A percentile compares a stretch with the other conserved stretches of the same genome.
These are phyloP conservation scores for Hemileia vastatrix DNA, from an alignment of 1,284 basidiomycete species.

Conservation along the genomic window DNA sequence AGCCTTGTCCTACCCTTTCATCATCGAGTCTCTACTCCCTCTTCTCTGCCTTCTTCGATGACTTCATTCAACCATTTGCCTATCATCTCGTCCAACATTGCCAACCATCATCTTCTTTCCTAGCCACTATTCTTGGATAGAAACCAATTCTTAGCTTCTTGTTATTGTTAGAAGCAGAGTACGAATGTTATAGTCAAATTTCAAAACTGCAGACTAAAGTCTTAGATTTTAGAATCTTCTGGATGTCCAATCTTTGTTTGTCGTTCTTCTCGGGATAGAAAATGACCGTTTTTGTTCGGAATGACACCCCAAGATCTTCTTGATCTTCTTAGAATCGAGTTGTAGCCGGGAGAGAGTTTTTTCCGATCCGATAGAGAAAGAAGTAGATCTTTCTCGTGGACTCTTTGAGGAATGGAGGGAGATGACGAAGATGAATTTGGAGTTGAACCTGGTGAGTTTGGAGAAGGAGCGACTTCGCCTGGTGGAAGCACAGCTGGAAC, in stretches of 20 bases:
- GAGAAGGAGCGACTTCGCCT: too few species aligned
- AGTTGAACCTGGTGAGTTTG: too few species aligned
- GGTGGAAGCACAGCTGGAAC: too few species aligned
- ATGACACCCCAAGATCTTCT: conserved; percentile 79
- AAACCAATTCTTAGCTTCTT: conserved; percentile 52
- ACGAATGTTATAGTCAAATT: too few species aligned
- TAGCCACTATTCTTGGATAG: conserved; percentile 61
- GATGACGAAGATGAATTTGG: too few species aligned
- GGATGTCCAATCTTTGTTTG: conserved; percentile 60
- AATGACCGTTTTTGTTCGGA: conserved; percentile 62
- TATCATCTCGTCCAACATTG: conserved; percentile 59
- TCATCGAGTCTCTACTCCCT: conserved; percentile 34
- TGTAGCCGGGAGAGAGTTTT: conserved; percentile 67
- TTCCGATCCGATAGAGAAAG: conserved; percentile 53
- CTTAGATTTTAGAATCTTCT: conserved; percentile 68
- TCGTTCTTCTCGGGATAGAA: conserved; percentile 57
- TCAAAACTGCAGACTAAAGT: conserved; percentile 70
- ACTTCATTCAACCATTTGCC: conserved; percentile 60
- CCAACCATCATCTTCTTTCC: conserved; percentile 67
- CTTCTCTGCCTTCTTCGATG: conserved; percentile 56
- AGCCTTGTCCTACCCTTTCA: too few species aligned
- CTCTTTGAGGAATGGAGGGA: too few species aligned
- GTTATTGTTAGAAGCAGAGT: too few species aligned
- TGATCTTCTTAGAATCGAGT: conserved; percentile 63
- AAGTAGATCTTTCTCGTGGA: too few species aligned